These are phyloP conservation scores for Lactifluus pinguis DNA, from an alignment of 768 basidiomycete species.

Conservation along the genomic window DNA sequence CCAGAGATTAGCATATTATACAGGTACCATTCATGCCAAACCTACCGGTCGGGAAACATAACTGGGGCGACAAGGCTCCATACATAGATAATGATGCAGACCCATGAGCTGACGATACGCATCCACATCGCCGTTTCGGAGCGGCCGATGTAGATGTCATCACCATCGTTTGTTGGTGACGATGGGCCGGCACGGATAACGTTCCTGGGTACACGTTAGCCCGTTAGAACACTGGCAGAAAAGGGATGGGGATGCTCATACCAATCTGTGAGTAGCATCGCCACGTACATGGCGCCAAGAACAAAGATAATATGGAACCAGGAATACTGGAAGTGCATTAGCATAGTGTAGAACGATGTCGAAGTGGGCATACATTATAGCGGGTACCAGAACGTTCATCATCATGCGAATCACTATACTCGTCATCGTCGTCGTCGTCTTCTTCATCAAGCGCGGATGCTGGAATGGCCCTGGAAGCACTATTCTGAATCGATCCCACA, in stretches of 20 bases:
- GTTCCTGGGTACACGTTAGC: conserved; percentile 43
- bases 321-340: conserved; percentile 57
- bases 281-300: conserved; percentile 95
- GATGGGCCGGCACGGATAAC: conserved; percentile 42
- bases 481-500: not conserved
- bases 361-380: conserved; percentile 66
- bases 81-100: conserved; percentile 76
- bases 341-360: not conserved
- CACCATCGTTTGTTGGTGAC: conserved; percentile 42
- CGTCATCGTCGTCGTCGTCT: conserved; percentile 60
- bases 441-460: conserved; percentile 83
- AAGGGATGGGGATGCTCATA: conserved; percentile 34
- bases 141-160: conserved; percentile 85
- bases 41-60: conserved; percentile 83
- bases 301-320: conserved; percentile 99
- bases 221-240: not conserved
- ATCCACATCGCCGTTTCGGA: conserved; percentile 99
- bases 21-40: not conserved
- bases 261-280: conserved; percentile 96
- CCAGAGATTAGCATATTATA: not conserved
- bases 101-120: conserved; percentile 93
- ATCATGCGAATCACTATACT: conserved; percentile 67
- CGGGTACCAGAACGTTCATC: conserved; percentile 91
- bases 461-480: conserved; percentile 63
- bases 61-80: conserved; percentile 89